Evolutionary conservation across 2,329 filamentous ascomycete genomes (phyloP).

Genomic region (Pestalotiopsis sp.): DNA sequence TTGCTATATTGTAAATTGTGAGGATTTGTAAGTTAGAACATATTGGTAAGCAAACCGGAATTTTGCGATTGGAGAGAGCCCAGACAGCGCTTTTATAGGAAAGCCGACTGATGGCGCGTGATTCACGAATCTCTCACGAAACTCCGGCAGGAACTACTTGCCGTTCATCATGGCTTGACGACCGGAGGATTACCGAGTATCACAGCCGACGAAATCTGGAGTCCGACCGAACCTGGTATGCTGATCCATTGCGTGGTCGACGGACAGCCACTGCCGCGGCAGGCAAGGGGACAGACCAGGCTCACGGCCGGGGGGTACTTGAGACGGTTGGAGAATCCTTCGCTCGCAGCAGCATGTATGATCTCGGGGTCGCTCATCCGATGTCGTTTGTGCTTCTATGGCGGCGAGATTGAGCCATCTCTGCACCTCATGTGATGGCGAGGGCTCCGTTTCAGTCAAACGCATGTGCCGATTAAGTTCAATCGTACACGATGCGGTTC

Average conservation of each 20-base stretch:
- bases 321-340: background rate
- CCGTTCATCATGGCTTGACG: background rate
- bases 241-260: conserved; percentile 4
- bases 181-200: background rate
- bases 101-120: background rate
- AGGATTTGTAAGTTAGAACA: background rate
- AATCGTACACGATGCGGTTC: background rate
- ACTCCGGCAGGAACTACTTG: background rate
- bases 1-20: background rate
- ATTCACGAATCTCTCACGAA: background rate
- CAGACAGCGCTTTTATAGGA: background rate
- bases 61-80: background rate
- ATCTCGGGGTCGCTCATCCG: background rate
- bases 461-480: background rate
- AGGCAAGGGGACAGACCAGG: background rate
- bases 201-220: background rate
- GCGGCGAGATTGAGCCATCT: background rate
- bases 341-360: background rate
- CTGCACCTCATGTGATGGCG: background rate
- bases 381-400: background rate
- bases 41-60: background rate
- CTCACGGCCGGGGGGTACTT: background rate
- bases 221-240: background rate
- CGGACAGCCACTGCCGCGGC: background rate
- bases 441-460: background rate